Evolutionary conservation across 495 filamentous ascomycete species (phyloP).

Genomic region (Parachaetomium inaequale): DNA sequence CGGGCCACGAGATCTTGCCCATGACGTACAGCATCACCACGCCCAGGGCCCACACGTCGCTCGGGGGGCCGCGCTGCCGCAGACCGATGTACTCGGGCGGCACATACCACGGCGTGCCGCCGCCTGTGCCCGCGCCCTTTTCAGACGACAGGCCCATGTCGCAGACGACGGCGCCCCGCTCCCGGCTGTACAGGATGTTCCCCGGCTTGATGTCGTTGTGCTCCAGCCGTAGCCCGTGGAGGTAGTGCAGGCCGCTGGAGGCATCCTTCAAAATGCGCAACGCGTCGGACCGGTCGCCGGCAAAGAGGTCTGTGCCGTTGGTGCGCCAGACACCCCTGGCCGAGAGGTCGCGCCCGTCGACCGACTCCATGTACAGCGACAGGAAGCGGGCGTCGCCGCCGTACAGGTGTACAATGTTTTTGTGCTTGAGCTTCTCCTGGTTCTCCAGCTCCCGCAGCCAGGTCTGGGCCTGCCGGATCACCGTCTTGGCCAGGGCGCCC

Average conservation of each 20-base stretch:
- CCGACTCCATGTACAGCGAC: conserved; percentile 51
- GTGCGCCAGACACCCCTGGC: conserved; percentile 41
- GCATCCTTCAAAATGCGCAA: conserved; percentile 46
- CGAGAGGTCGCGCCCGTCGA: conserved; percentile 46
- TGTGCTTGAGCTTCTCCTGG: conserved; percentile 46
- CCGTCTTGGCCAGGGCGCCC: conserved; percentile 34
- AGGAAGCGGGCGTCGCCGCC: conserved; percentile 49
- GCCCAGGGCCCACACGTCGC: conserved; percentile 50
- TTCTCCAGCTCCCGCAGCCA: conserved; percentile 49
- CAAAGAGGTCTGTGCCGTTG: conserved; percentile 37
- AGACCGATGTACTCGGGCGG: conserved; percentile 49
- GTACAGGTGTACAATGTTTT: conserved; percentile 47
- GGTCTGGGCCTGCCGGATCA: conserved; percentile 49
- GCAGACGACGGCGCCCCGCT: conserved; percentile 49
- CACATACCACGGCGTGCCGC: conserved; percentile 50
- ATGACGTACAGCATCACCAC: conserved; percentile 50
- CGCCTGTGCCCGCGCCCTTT: conserved; percentile 38
- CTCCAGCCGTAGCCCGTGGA: conserved; percentile 43
- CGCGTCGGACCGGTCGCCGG: conserved; percentile 39
- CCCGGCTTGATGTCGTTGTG: conserved; percentile 54
- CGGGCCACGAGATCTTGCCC: conserved; percentile 46
- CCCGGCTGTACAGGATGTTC: conserved; percentile 50
- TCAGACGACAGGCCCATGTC: conserved; percentile 46
- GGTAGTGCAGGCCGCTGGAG: conserved; percentile 43
- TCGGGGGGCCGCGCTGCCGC: conserved; percentile 43